Percentiles rank a stretch among this genome's conserved stretches.
phyloP scores from a whole-genome alignment of 1,139 yeast genomes.

The Yamadazyma atmosphaerica region DNA sequence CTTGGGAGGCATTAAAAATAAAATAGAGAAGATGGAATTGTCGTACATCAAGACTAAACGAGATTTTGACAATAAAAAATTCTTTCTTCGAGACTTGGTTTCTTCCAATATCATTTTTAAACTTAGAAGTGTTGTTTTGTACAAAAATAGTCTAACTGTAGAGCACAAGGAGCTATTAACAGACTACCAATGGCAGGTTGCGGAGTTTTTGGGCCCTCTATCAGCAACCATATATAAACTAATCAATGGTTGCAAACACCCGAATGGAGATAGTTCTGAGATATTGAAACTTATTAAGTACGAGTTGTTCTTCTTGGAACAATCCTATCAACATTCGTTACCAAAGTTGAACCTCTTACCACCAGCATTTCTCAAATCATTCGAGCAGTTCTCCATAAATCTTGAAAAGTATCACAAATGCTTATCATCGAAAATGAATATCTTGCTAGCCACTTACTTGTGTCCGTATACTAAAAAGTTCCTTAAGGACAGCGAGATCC shows the following conservation, averaged over 20 bases:
- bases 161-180: slow-evolving; percentile 1
- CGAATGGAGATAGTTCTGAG: slow-evolving; percentile 4
- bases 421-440: slow-evolving; percentile 16
- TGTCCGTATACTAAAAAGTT: slow-evolving; percentile 29
- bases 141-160: neutral
- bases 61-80: neutral
- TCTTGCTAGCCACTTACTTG: slow-evolving; percentile 23
- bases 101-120: slow-evolving; percentile 1
- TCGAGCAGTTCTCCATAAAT: slow-evolving; percentile 11
- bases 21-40: neutral
- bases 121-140: slow-evolving; percentile 4
- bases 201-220: slow-evolving; percentile 13
- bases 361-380: slow-evolving; percentile 9
- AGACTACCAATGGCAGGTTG: slow-evolving; percentile 15
- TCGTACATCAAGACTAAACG: neutral
- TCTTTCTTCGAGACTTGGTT: slow-evolving; percentile 1
- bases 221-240: slow-evolving; percentile 11
- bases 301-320: slow-evolving; percentile 12
- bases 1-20: neutral
- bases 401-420: slow-evolving; percentile 12
- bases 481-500: slow-evolving; percentile 21
- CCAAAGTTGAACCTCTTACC: slow-evolving; percentile 12
- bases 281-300: slow-evolving; percentile 14
- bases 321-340: slow-evolving; percentile 14
- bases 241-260: slow-evolving; percentile 2